Base-by-base conservation (phyloP, 345 rosid species). In the Garcia nutans region DNA sequence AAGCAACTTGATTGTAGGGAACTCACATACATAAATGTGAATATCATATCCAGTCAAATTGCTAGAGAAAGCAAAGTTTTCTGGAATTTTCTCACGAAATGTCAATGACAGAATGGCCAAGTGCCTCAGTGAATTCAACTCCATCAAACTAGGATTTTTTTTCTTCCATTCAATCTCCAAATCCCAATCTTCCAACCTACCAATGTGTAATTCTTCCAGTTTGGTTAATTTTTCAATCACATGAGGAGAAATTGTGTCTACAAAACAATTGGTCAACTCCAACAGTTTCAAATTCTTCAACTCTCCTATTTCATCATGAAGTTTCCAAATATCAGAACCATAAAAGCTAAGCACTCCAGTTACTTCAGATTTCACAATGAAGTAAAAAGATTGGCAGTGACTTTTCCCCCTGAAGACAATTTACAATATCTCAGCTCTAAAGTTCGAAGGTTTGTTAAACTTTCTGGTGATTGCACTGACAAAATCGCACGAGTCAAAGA, bases 161-260 rank as follows among this genome's bases (percentile, higher is more conserved):
- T 12, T 10, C 12, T 3, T 11, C n/a, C n/a, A n/a, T 54, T 10
- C 54, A 8, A 33, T 0, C 37, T 33, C 37, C 2, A 1, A 33
- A 33, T 54, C 37, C 57, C 68, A 65, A 8, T 17, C 49, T 65
- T 37, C 50, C 20, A 19, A 65, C 13, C 0, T 2, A 61, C 44
- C 58, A 62, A 61, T 62, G 28, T 47, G 50, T 6, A 74, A 28
- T n/a, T 74, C 77, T 64, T 74, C 77, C 10, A 74, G 68, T 8
- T 50, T 74, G 10, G 58, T 20, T 16, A 74, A 47, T 9, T 50
- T 52, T 20, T 11, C 11, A 12, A 74, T 63, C 37, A 50, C n/a
- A 63, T 63, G 33, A 10, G 70, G 9, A 65, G 47, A 50, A 26
- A 74, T 26, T 3, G 2, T 74, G 7, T 13, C 45, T 19, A 65